A percentile compares a stretch with the other conserved stretches of the same genome.
Conservation (phyloP, 257 asterid species). For the Lycium ferocissimum region DNA sequence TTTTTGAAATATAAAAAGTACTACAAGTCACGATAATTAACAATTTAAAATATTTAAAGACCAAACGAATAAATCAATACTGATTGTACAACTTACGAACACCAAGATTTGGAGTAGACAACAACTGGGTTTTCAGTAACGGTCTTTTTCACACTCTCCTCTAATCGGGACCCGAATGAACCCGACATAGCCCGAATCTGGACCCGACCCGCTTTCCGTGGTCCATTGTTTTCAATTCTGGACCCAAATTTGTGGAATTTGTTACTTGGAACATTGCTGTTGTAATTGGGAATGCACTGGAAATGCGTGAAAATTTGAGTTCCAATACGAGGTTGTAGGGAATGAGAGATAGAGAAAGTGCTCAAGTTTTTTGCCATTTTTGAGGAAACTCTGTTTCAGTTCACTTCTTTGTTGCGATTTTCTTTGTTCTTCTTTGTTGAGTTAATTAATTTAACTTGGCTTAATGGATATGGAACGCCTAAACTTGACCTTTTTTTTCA, state of each 20-base stretch:
- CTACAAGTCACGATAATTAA: too few relatives aligned
- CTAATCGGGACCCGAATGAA: conserved; percentile 66
- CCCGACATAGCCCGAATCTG: conserved; percentile 71
- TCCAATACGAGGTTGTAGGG: conserved; percentile 34
- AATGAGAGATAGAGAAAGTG: conserved; percentile 32
- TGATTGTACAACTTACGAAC: conserved; percentile 68
- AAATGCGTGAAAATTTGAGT: conserved; percentile 30
- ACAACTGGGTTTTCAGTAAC: conserved; percentile 76
- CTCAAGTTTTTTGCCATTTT: conserved; percentile 48
- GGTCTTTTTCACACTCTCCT: conserved; percentile 65
- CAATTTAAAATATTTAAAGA: too few relatives aligned
- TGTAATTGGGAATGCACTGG: conserved; percentile 32
- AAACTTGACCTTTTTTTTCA: too few relatives aligned
- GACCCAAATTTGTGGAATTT: conserved; percentile 36
- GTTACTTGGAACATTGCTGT: conserved; percentile 6
- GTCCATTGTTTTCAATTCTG: conserved; percentile 28
- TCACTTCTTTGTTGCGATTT: not conserved
- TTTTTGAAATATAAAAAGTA: too few relatives aligned
- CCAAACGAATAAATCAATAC: not conserved
- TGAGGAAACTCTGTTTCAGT: conserved; percentile 27
- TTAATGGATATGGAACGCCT: too few relatives aligned
- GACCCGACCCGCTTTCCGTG: conserved; percentile 31
- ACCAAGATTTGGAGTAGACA: conserved; percentile 93
- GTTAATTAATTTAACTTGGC: too few relatives aligned
- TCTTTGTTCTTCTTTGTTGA: not conserved